phyloP scores from a whole-genome alignment of 306 rosid species.

The Vigna reflexopilosa region DNA sequence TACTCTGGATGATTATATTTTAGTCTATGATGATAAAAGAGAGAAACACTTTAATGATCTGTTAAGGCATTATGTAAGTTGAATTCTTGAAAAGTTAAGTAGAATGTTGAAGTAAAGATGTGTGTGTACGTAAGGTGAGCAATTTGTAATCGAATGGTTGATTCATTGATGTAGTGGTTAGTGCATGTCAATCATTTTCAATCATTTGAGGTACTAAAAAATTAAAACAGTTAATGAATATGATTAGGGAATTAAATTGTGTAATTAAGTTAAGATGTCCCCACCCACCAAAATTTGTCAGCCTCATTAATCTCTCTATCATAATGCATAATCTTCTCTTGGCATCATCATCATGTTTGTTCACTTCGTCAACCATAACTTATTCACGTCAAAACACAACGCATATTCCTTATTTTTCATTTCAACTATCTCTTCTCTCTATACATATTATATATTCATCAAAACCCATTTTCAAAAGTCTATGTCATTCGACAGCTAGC shows the following conservation, averaged over 20 bases:
- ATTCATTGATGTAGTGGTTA: constrained; percentile 43
- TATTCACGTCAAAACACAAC: constrained; percentile 41
- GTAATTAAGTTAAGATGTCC: constrained; percentile 45
- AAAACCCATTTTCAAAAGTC: background rate
- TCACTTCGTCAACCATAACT: constrained; percentile 42
- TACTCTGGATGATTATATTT: background rate
- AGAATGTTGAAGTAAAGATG: background rate
- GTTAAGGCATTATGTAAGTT: background rate
- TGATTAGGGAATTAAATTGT: constrained; percentile 44
- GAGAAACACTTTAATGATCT: background rate
- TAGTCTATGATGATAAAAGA: background rate
- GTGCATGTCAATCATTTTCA: constrained; percentile 60
- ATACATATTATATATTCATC: background rate
- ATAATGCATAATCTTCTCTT: constrained; percentile 31
- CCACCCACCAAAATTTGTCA: constrained; percentile 59
- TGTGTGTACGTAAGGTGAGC: background rate
- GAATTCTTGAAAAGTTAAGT: background rate
- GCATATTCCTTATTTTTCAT: constrained; percentile 37
- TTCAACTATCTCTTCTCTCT: background rate
- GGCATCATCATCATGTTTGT: constrained; percentile 37
- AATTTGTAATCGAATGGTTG: constrained; percentile 25
- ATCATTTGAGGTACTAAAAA: constrained; percentile 56
- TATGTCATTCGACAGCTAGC: constrained; percentile 36
- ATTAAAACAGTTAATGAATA: constrained; percentile 30
- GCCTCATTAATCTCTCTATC: constrained; percentile 12